Conservation (phyloP, 1,139 yeast species). For the Geotrichum siamense region DNA sequence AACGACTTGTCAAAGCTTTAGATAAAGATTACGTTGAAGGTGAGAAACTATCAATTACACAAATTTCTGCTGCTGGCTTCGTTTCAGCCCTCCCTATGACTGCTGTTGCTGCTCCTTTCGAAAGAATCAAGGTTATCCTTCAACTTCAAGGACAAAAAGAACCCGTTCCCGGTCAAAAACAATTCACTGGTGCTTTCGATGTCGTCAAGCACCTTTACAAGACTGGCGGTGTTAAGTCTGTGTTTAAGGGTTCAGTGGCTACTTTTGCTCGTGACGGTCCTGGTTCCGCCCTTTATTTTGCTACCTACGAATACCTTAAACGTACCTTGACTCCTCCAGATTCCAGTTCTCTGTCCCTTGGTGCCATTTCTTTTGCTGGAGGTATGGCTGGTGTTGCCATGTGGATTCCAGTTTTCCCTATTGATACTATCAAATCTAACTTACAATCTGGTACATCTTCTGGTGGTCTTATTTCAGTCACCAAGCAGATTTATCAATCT, state of each 20-base stretch:
- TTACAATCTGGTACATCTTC: constrained; percentile 60
- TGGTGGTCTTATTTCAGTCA: constrained; percentile 58
- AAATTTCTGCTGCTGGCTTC: constrained; percentile 92
- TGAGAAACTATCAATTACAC: constrained; percentile 49
- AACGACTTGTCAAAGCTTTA: constrained; percentile 49
- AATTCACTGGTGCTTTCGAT: constrained; percentile 45
- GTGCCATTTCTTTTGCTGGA: constrained; percentile 82
- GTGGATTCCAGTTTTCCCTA: constrained; percentile 97
- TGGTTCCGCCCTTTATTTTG: constrained; percentile 94
- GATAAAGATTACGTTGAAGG: constrained; percentile 28
- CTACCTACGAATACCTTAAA: constrained; percentile 83
- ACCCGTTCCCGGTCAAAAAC: constrained; percentile 37
- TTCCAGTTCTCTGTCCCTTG: constrained; percentile 44
- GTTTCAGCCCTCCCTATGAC: constrained; percentile 93
- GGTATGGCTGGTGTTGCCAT: constrained; percentile 92
- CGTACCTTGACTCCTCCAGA: constrained; percentile 50
- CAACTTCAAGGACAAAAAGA: constrained; percentile 62
- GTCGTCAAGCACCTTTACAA: constrained; percentile 65
- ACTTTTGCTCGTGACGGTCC: constrained; percentile 97
- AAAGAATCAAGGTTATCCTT: constrained; percentile 88
- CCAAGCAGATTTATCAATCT: constrained; percentile 52
- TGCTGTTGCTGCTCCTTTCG: constrained; percentile 92
- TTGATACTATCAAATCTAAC: constrained; percentile 89
- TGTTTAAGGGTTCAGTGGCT: constrained; percentile 86
- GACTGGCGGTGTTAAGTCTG: constrained; percentile 76